Evolutionary conservation across 805 yeast species (phyloP).

Genomic region (Saccharomycopsis amapae): DNA sequence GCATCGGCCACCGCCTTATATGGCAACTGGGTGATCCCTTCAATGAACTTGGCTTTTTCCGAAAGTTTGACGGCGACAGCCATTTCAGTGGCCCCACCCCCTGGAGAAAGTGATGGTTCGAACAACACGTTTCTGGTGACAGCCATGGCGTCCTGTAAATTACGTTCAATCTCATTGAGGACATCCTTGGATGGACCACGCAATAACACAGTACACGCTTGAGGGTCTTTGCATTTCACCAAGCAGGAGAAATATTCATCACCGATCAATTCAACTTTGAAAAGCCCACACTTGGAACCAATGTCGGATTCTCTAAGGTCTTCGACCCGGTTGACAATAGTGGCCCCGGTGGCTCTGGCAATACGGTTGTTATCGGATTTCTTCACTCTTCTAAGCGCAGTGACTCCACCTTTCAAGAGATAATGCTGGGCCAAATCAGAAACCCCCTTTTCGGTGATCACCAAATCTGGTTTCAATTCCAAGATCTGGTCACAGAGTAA

Average conservation of each 20-base stretch:
- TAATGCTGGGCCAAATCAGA: constrained; percentile 97
- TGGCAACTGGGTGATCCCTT: constrained; percentile 97
- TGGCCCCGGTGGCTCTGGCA: constrained; percentile 96
- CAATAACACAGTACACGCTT: constrained; percentile 86
- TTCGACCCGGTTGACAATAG: constrained; percentile 91
- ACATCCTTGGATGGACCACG: constrained; percentile 98
- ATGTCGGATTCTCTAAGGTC: constrained; percentile 87
- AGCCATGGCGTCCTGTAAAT: constrained; percentile 97
- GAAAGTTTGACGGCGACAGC: constrained; percentile 85
- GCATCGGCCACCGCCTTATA: constrained; percentile 99
- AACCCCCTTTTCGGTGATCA: constrained; percentile 97
- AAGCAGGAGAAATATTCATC: constrained; percentile 93
- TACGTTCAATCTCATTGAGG: constrained; percentile 91
- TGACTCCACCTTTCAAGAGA: constrained; percentile 84
- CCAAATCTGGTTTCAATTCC: constrained; percentile 84
- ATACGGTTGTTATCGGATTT: constrained; percentile 95
- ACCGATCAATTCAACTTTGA: constrained; percentile 91
- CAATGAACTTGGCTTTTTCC: constrained; percentile 85
- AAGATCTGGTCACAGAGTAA: constrained; percentile 78
- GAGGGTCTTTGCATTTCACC: constrained; percentile 73
- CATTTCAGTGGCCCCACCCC: constrained; percentile 99
- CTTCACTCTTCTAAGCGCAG: constrained; percentile 88
- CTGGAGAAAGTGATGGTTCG: constrained; percentile 93
- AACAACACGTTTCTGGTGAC: constrained; percentile 92
- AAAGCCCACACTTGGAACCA: constrained; percentile 83